Conservation (phyloP, 371 early-diverging fungal species). For the Zychaea mexicana region DNA sequence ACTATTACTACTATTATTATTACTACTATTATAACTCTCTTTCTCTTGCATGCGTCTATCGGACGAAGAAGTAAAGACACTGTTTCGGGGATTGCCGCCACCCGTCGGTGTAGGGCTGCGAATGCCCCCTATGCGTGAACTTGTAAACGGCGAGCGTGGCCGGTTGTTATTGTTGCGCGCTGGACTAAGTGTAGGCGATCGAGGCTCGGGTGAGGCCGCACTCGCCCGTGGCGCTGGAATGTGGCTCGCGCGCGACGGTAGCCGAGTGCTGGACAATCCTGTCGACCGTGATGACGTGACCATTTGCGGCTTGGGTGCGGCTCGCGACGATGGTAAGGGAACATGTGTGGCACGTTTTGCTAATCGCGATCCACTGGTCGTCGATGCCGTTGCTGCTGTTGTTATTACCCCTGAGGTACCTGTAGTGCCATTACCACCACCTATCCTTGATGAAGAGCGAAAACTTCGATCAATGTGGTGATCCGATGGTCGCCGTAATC, state of each 20-base stretch:
- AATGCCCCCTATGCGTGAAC: not conserved
- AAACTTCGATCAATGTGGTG: conserved; percentile 1
- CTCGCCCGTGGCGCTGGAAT: conserved; percentile 30
- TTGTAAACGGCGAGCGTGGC: conserved; percentile 10
- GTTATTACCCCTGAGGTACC: not conserved
- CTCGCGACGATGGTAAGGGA: conserved; percentile 31
- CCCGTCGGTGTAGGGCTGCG: conserved; percentile 5
- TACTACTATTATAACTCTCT: not conserved
- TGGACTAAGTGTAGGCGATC: conserved; percentile 9
- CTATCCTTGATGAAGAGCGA: conserved; percentile 14
- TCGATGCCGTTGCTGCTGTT: conserved; percentile 1
- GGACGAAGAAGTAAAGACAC: not conserved
- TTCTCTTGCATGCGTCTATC: not conserved
- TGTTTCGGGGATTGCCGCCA: conserved; percentile 9
- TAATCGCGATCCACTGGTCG: conserved; percentile 13
- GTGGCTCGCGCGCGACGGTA: conserved; percentile 30
- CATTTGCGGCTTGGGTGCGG: conserved; percentile 25
- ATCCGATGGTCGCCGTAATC: not conserved
- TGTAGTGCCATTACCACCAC: conserved; percentile 9
- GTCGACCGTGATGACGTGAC: conserved; percentile 24
- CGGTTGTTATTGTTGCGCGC: not conserved
- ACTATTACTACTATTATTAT: conserved; percentile 7
- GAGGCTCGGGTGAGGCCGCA: conserved; percentile 7
- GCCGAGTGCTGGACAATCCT: conserved; percentile 12
- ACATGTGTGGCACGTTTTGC: conserved; percentile 49